Evolutionary conservation across 2,329 filamentous ascomycete species (phyloP).

Genomic region (Talaromyces atroroseus): DNA sequence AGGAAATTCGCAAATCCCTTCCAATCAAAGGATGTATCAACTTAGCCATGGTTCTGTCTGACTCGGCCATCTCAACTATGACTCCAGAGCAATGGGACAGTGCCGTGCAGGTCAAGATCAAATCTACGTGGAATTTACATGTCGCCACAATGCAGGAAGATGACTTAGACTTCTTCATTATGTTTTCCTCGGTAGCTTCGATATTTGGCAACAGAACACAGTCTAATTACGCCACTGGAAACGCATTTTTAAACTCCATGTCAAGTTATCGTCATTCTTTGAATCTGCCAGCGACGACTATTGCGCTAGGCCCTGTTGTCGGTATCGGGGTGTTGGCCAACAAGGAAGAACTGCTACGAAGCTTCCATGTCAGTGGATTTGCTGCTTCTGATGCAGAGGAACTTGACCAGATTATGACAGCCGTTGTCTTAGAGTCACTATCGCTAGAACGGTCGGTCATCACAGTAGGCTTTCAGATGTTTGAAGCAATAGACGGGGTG

Average conservation of each 20-base stretch:
- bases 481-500: conserved; percentile 2
- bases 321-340: conserved; percentile 4
- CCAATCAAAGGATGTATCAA: conserved; percentile 35
- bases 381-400: not conserved
- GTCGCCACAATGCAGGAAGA: conserved; percentile 11
- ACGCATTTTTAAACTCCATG: conserved; percentile 18
- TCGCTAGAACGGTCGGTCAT: not conserved
- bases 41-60: conserved; percentile 34
- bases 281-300: conserved; percentile 11
- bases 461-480: conserved; percentile 6
- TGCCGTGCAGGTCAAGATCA: conserved; percentile 16
- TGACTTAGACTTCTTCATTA: conserved; percentile 35
- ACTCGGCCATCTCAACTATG: conserved; percentile 20
- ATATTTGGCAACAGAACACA: conserved; percentile 32
- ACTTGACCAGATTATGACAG: not conserved
- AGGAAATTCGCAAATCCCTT: not conserved
- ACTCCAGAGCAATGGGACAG: conserved; percentile 19
- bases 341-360: not conserved
- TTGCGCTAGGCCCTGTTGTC: not conserved
- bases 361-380: not conserved
- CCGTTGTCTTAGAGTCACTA: not conserved
- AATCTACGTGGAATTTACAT: conserved; percentile 18
- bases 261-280: conserved; percentile 5
- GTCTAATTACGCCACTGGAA: conserved; percentile 26
- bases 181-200: conserved; percentile 27